A percentile compares a stretch with the other conserved stretches of the same genome.
These are phyloP conservation scores for Saccharomyces hybrid DNA, from an alignment of 1,139 yeast species.

Conservation along the genomic window DNA sequence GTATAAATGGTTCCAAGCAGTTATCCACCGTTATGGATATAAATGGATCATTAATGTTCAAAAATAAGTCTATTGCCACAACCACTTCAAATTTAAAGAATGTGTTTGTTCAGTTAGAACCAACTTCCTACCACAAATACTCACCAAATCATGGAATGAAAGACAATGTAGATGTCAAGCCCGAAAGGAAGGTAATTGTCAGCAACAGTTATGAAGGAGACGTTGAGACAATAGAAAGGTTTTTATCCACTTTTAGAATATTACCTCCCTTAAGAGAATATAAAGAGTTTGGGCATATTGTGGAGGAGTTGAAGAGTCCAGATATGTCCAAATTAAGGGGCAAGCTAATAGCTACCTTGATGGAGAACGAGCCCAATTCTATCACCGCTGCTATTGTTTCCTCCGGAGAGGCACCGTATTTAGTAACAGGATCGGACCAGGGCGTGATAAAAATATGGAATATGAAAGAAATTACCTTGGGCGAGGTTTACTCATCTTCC, in stretches of 20 bases:
- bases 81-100: constrained; percentile 51
- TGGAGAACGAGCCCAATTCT: constrained; percentile 44
- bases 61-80: constrained; percentile 41
- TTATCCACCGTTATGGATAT: constrained; percentile 17
- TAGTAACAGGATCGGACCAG: constrained; percentile 69
- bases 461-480: constrained; percentile 52
- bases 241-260: constrained; percentile 45
- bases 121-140: constrained; percentile 14
- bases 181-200: constrained; percentile 18
- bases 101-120: constrained; percentile 54
- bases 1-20: neutral
- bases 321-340: constrained; percentile 36
- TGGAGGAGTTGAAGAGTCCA: constrained; percentile 22
- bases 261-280: constrained; percentile 55
- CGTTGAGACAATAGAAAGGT: constrained; percentile 55
- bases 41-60: constrained; percentile 32
- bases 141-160: constrained; percentile 3
- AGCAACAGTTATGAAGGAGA: constrained; percentile 58
- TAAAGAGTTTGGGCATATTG: constrained; percentile 54
- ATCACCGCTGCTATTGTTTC: constrained; percentile 51
- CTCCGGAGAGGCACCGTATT: constrained; percentile 54
- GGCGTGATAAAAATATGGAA: constrained; percentile 81
- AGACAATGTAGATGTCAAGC: constrained; percentile 1
- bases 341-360: constrained; percentile 49
- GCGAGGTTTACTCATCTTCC: constrained; percentile 54